Evolutionary conservation across 345 rosid genomes (phyloP), one percentile per base, ranked within the genome.

Genomic region (Eucalyptus coolabah): DNA sequence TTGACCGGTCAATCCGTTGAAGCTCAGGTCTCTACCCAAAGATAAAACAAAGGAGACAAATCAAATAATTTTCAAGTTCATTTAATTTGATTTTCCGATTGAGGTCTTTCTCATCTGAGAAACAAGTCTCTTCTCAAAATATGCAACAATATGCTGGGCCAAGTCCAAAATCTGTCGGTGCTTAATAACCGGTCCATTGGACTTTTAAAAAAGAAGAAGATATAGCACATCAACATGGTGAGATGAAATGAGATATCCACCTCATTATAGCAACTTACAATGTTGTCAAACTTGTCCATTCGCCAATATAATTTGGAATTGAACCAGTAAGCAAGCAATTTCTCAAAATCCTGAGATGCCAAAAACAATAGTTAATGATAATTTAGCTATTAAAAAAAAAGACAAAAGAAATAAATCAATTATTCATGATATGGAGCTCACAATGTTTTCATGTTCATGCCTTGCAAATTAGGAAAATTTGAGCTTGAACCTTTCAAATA

Each of bases 1-100:
- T 88, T 34, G 23, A 87, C 98, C 97, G 1, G 90, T 93, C 93
- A 98, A 89, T 90, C 87, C 91, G 89, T 98, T 98, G 94, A 92
- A 94, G 94, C 98, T 96, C 89, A 98, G 88, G 92, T 98, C 98
- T 90, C 99, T 98, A 89, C 90, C 87, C 81, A 37, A 83, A 72
- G 13, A 86, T 53, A 53, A 53, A 53, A 53, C 65, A 86, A 86
- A 54, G 45, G 16, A 86, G 69, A 69, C 16, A 32, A 21, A n/a
- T 21, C 45, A 8, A 34, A 30, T 60, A 23, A 7, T 59, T 28
- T 47, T 86, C 51, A 10, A 37, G 26, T 37, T 37, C 45, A 37
- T 0, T 42, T 18, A 19, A 72, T 37, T 19, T 19, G 28, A 72
- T 37, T 24, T 72, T 72, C 28, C 2, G 1, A 18, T 72, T 72